phyloP scores from a whole-genome alignment of 768 basidiomycete genomes.

The Lentinula boryana region DNA sequence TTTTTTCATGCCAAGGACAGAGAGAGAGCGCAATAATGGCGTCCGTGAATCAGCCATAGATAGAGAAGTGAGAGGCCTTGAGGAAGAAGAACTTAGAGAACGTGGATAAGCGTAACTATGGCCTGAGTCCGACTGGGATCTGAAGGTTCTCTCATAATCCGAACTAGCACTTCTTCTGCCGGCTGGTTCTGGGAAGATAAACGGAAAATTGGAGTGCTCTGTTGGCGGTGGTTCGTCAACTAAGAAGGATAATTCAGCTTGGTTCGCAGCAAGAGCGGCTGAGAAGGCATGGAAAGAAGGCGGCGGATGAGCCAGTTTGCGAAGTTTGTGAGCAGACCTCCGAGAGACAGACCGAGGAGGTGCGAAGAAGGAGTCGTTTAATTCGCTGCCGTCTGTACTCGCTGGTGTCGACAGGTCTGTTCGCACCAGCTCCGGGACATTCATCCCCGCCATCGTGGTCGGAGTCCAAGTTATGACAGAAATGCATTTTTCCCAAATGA shows the following conservation, averaged over 20 bases:
- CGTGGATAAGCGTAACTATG: conserved; percentile 4
- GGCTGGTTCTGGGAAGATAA: background rate
- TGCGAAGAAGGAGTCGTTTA: background rate
- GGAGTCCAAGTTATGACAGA: background rate
- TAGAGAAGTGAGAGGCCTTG: background rate
- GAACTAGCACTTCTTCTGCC: background rate
- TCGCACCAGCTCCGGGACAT: background rate
- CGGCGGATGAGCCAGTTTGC: conserved; percentile 3
- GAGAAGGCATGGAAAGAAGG: conserved; percentile 3
- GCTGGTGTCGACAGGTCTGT: background rate
- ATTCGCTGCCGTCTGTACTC: background rate
- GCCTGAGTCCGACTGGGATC: conserved; percentile 2
- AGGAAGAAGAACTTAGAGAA: background rate
- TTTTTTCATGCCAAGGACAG: background rate
- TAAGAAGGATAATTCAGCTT: background rate
- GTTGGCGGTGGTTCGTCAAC: background rate
- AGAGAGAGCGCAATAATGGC: conserved; percentile 2
- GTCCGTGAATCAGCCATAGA: conserved; percentile 4
- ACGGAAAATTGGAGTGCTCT: background rate
- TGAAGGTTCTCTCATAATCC: conserved; percentile 3
- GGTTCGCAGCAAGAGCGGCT: background rate
- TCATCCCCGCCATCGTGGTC: background rate
- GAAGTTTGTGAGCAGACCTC: background rate
- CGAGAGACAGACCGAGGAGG: background rate
- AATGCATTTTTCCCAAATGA: no score